phyloP scores from a whole-genome alignment of 2,329 filamentous ascomycete species.

The Thielaviopsis euricoi region DNA sequence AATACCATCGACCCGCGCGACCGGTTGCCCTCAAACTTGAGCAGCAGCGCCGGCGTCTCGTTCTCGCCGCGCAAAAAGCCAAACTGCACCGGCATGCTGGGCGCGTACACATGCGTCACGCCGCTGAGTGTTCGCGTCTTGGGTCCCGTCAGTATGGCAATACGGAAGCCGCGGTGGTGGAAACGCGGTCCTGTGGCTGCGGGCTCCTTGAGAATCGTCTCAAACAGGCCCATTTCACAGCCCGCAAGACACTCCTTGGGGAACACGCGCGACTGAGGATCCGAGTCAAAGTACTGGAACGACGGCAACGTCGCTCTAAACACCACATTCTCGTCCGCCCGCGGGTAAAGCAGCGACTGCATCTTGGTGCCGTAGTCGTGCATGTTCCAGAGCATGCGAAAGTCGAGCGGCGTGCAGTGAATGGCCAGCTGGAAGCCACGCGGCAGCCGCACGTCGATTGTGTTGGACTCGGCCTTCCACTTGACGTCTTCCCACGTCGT shows the following conservation, averaged over 20 bases:
- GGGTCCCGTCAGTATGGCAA: constrained; percentile 63
- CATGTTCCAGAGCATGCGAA: constrained; percentile 62
- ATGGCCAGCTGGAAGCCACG: constrained; percentile 60
- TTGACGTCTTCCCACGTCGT: constrained; percentile 68
- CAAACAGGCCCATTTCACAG: constrained; percentile 62
- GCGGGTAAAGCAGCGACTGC: constrained; percentile 51
- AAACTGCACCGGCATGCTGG: constrained; percentile 56
- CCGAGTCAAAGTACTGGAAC: constrained; percentile 68
- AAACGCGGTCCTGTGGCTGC: constrained; percentile 57
- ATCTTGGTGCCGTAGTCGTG: constrained; percentile 72
- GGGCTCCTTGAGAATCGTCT: constrained; percentile 48
- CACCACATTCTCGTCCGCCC: constrained; percentile 50
- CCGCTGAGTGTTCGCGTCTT: constrained; percentile 63
- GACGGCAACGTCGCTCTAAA: constrained; percentile 54
- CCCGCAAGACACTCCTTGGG: constrained; percentile 55
- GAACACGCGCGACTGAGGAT: constrained; percentile 53
- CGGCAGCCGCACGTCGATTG: constrained; percentile 53
- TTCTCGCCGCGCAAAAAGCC: constrained; percentile 59
- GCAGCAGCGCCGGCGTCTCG: constrained; percentile 49
- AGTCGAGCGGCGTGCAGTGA: constrained; percentile 60
- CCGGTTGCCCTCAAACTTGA: constrained; percentile 52
- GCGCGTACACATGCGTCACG: constrained; percentile 52
- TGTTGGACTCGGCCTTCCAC: constrained; percentile 54
- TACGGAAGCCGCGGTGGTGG: constrained; percentile 63
- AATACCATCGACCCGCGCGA: constrained; percentile 57